Base-by-base conservation (phyloP, 768 basidiomycete species). In the Fomitopsis pulvina region DNA sequence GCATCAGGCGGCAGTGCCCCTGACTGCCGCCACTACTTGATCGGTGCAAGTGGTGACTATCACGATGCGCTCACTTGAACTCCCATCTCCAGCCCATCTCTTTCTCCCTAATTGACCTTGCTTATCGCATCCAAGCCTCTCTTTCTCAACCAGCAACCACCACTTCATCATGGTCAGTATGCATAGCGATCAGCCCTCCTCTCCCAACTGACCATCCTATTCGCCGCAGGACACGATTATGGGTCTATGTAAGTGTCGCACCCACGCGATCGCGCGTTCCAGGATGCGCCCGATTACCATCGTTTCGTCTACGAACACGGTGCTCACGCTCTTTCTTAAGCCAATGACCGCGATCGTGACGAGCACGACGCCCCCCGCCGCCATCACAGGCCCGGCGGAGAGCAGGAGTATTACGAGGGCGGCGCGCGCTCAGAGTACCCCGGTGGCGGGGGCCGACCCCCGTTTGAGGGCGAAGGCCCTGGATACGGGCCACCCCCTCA, bases 281-380 rank as follows among this genome's bases (percentile, higher is more conserved):
- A 37, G 34, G 34, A 12, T 37, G 34, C 34, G n/a, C 20, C 32
- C 45, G 30, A 46, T 46, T 32, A 8, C 32, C 32, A 32, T 32
- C 45, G 45, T 32, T 37, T 42, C 41, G 22, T 24, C 41, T 42
- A 14, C 22, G 41, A 20, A 42, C 26, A 42, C 26, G 41, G 14
- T 42, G 41, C 26, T 42, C 41, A 42, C 41, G 29, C n/a, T 32
- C 24, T 26, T 22, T 37, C 25, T 34, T 11, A 46, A 46, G 45
- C 45, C 21, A 46, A 46, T 22, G 34, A 37, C 34, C 34, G 34
- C 34, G n/a, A n/a, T n/a, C 34, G 14, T 37, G 45, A 46, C n/a
- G 29, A 46, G 7, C 11, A 18, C 45, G 30, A 21, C 20, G 27
- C 43, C 14, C 43, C 43, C 12, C 43, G 43, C 27, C 43, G 43